Evolutionary conservation across 2,329 filamentous ascomycete species (phyloP).

Genomic region (Scopulariopsis brevicaulis): DNA sequence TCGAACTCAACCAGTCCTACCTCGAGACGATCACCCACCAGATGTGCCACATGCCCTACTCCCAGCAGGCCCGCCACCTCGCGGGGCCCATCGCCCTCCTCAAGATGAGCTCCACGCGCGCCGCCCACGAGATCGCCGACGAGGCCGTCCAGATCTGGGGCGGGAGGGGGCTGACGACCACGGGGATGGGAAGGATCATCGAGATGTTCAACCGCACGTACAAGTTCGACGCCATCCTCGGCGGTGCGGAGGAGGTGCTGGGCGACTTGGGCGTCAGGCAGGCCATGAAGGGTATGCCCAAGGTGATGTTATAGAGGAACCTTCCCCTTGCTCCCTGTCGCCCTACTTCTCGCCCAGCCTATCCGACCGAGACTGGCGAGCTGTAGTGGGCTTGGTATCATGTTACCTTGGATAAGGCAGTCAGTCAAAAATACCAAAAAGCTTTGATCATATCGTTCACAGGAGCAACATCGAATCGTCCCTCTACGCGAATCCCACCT

Average conservation of each 20-base stretch:
- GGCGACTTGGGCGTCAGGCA: slow-evolving; percentile 74
- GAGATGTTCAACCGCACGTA: slow-evolving; percentile 79
- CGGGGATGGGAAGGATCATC: slow-evolving; percentile 71
- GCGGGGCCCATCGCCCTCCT: slow-evolving; percentile 74
- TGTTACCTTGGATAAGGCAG: not conserved
- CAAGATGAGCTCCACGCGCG: slow-evolving; percentile 67
- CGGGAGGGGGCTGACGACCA: slow-evolving; percentile 67
- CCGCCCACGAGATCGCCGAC: slow-evolving; percentile 74
- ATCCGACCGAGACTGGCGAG: not conserved
- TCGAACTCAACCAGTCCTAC: slow-evolving; percentile 78
- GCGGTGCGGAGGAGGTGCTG: slow-evolving; percentile 74
- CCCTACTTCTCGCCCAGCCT: not conserved
- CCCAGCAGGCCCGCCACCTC: slow-evolving; percentile 61
- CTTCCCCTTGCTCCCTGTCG: not conserved
- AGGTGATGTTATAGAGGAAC: slow-evolving; percentile 58
- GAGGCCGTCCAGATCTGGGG: slow-evolving; percentile 81
- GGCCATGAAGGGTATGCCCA: slow-evolving; percentile 75
- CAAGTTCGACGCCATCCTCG: slow-evolving; percentile 70
- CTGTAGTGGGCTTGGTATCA: not conserved
- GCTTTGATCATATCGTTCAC: not conserved
- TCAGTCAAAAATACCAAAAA: not conserved
- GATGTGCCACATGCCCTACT: slow-evolving; percentile 77
- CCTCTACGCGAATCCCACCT: not conserved
- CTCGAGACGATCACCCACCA: slow-evolving; percentile 77
- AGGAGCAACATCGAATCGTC: not conserved